A percentile compares a stretch with the other conserved stretches of the same genome.
Conservation (phyloP, 495 filamentous ascomycete species). For the Sphaerosporella brunnea region DNA sequence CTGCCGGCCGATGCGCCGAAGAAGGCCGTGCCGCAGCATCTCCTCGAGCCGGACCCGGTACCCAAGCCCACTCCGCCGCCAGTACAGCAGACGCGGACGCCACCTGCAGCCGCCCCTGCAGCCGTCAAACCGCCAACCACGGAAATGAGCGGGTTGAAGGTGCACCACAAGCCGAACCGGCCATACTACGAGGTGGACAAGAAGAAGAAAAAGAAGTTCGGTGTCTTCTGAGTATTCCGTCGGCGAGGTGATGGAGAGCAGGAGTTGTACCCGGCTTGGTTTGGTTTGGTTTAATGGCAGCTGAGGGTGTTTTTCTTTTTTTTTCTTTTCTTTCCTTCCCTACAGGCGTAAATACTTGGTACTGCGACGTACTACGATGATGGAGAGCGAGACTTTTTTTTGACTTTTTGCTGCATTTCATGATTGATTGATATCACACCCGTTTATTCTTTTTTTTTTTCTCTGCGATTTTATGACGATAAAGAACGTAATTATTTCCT, state of each 20-base stretch:
- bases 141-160: slow-evolving; percentile 24
- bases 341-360: not conserved
- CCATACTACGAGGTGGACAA: slow-evolving; percentile 24
- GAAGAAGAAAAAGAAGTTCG: slow-evolving; percentile 27
- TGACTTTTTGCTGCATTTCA: too few species aligned
- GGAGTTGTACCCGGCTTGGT: not conserved
- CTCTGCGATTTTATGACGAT: too few species aligned
- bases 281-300: too few species aligned
- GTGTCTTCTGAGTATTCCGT: slow-evolving; percentile 12
- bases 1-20: slow-evolving; percentile 67
- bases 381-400: too few species aligned
- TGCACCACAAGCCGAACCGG: slow-evolving; percentile 21
- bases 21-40: slow-evolving; percentile 63
- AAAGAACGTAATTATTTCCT: too few species aligned
- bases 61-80: slow-evolving; percentile 10
- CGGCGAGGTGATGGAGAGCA: not conserved
- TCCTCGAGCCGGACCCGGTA: slow-evolving; percentile 46
- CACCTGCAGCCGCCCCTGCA: slow-evolving; percentile 15
- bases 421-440: too few species aligned
- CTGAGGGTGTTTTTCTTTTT: not conserved
- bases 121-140: slow-evolving; percentile 17
- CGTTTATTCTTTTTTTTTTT: too few species aligned
- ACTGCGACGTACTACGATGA: too few species aligned
- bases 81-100: slow-evolving; percentile 7
- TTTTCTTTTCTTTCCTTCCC: not conserved